phyloP scores from a whole-genome alignment of 306 rosid species.

The Ormosia emarginata region DNA sequence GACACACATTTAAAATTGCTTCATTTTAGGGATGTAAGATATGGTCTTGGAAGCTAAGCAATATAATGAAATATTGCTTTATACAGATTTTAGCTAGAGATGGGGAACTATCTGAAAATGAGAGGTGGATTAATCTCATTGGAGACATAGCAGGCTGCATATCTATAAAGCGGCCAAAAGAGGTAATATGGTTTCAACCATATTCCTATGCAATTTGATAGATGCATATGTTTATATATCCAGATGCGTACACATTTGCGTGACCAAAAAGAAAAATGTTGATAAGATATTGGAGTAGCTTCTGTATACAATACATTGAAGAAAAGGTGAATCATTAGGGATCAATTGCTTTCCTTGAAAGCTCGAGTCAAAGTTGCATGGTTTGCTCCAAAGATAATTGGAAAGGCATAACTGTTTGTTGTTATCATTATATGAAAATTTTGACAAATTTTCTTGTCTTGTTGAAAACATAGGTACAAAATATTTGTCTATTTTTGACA shows the following conservation, averaged over 20 bases:
- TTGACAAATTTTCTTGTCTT: conserved; percentile 14
- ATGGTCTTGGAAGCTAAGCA: conserved; percentile 13
- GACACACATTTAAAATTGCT: conserved; percentile 18
- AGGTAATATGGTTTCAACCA: conserved; percentile 51
- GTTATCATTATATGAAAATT: conserved; percentile 5
- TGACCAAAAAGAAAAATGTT: not conserved
- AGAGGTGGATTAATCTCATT: conserved; percentile 87
- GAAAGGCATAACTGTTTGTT: not conserved
- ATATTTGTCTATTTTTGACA: conserved; percentile 69
- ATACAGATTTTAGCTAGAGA: conserved; percentile 90
- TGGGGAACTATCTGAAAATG: conserved; percentile 84
- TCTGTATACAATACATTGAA: not conserved
- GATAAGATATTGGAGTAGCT: conserved; percentile 10
- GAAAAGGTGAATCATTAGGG: not conserved
- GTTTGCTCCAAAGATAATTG: not conserved
- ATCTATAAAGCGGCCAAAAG: conserved; percentile 94
- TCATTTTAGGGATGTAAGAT: conserved; percentile 13
- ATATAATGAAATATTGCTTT: conserved; percentile 20
- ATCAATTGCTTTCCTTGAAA: conserved; percentile 1
- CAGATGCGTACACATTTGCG: conserved; percentile 4
- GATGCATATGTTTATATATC: not conserved
- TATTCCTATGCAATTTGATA: conserved; percentile 4
- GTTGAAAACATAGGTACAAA: conserved; percentile 59
- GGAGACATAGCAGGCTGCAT: conserved; percentile 92
- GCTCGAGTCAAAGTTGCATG: not conserved